Evolutionary conservation across 179 eudicot genomes (phyloP).

Genomic region (Sideroxylon spinosum): DNA sequence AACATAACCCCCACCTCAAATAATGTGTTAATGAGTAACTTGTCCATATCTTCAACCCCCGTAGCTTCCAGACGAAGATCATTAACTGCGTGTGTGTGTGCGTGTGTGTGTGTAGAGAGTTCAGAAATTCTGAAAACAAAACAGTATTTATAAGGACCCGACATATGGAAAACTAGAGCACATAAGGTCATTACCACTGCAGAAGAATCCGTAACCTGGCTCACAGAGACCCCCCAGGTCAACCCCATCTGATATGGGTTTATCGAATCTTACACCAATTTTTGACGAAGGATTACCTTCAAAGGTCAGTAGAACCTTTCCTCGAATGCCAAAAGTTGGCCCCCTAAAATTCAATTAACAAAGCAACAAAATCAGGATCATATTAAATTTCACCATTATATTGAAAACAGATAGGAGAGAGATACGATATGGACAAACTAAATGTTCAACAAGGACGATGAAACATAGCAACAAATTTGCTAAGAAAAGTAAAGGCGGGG

Average conservation of each 20-base stretch:
- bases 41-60: conserved; percentile 77
- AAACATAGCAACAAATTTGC: not conserved
- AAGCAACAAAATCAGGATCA: conserved; percentile 13
- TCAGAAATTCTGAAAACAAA: conserved; percentile 19
- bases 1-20: conserved; percentile 52
- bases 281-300: conserved; percentile 80
- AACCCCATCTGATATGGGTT: conserved; percentile 70
- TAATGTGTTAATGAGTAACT: conserved; percentile 53
- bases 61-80: conserved; percentile 75
- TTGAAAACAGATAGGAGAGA: not conserved
- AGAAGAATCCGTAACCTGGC: conserved; percentile 76
- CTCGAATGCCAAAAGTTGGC: conserved; percentile 70
- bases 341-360: conserved; percentile 45
- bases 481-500: not conserved
- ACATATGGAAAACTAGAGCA: conserved; percentile 13
- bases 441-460: not conserved
- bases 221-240: conserved; percentile 84
- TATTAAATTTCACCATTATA: conserved; percentile 5
- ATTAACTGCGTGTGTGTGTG: conserved; percentile 30
- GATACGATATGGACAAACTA: not conserved
- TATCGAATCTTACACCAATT: conserved; percentile 90
- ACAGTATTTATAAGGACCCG: conserved; percentile 17
- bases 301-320: conserved; percentile 78
- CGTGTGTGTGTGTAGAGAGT: conserved; percentile 3
- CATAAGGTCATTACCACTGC: conserved; percentile 54